A percentile compares a stretch with the other conserved stretches of the same genome.
Evolutionary conservation across 768 basidiomycete genomes (phyloP).

Genomic region (Butyriboletus loyo): DNA sequence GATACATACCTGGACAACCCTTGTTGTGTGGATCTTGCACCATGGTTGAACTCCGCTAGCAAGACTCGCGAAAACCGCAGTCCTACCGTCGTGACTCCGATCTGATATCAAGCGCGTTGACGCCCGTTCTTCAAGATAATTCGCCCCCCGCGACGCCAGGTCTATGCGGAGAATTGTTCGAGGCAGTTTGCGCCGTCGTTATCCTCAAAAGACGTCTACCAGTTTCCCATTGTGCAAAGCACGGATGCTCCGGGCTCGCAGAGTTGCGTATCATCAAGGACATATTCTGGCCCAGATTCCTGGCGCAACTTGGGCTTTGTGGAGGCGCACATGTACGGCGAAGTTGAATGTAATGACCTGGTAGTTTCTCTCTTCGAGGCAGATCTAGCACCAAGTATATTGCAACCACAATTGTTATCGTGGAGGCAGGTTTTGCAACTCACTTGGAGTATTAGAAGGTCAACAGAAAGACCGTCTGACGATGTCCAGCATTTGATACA

Average conservation of each 20-base stretch:
- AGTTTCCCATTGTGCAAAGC: not conserved
- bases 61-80: not conserved
- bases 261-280: no score
- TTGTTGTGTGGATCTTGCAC: conserved; percentile 34
- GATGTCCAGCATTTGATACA: not conserved
- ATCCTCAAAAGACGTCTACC: not conserved
- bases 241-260: not conserved
- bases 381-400: no score
- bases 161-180: not conserved
- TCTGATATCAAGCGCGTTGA: not conserved
- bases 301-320: no score
- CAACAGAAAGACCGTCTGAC: not conserved
- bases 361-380: no score
- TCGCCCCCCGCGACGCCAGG: not conserved
- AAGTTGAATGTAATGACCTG: no score
- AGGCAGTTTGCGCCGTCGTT: not conserved
- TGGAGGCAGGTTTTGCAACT: not conserved
- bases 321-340: no score
- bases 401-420: no score
- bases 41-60: not conserved
- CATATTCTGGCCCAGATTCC: no score
- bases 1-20: conserved; percentile 37
- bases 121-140: not conserved
- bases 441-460: conserved; percentile 1
- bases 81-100: no score